phyloP scores from a whole-genome alignment of 805 yeast species.

The Maudiozyma pseudohumilis region DNA sequence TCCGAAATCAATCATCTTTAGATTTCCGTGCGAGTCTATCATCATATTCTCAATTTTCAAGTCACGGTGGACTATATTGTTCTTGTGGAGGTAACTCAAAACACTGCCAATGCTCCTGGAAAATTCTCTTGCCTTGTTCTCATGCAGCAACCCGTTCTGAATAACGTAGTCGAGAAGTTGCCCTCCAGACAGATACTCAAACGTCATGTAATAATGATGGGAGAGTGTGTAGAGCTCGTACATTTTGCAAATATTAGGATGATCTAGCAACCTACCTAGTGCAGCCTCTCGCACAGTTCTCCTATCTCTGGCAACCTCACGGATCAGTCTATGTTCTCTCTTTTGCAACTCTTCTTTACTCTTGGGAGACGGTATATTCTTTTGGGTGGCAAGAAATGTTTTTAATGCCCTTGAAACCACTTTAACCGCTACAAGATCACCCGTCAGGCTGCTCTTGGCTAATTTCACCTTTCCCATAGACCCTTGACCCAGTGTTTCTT shows the following conservation, averaged over 20 bases:
- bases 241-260: constrained; percentile 82
- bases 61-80: constrained; percentile 94
- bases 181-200: constrained; percentile 94
- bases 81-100: constrained; percentile 82
- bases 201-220: constrained; percentile 89
- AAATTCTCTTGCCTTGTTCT: constrained; percentile 83
- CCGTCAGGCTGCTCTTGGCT: constrained; percentile 75
- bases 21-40: constrained; percentile 85
- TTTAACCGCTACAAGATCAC: constrained; percentile 82
- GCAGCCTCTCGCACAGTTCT: constrained; percentile 94
- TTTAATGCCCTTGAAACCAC: constrained; percentile 86
- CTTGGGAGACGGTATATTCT: not conserved
- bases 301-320: constrained; percentile 83
- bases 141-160: constrained; percentile 88
- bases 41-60: constrained; percentile 91
- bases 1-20: constrained; percentile 94
- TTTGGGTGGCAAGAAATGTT: constrained; percentile 59
- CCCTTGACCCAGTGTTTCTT: constrained; percentile 94
- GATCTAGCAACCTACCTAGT: constrained; percentile 75
- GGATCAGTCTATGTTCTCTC: constrained; percentile 58
- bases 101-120: constrained; percentile 92
- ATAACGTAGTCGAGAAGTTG: constrained; percentile 96
- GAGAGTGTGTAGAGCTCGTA: constrained; percentile 93
- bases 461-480: constrained; percentile 98
- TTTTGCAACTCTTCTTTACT: constrained; percentile 36